Base-by-base conservation (phyloP, 2,329 filamentous ascomycete genomes). In the Juglanconis sp. region DNA sequence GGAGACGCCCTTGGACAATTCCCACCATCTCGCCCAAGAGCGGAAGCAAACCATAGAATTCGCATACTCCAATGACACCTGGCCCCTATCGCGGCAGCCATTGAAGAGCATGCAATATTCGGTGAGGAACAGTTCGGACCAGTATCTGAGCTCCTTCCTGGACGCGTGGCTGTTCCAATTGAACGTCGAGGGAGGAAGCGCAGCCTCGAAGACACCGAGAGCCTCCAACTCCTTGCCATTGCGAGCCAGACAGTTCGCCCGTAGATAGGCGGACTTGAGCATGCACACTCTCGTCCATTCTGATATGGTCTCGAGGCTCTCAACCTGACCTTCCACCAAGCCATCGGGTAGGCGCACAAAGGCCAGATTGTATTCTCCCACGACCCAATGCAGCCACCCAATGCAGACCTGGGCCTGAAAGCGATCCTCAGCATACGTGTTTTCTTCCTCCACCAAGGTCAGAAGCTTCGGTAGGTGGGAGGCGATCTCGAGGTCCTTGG, bases 261-360 rank as follows among this genome's bases (percentile, higher is more conserved):
- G 89, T 53, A 96, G 81, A 70, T 92, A 96, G 52, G 87, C 84
- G 24, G 87, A 86, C 73, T 94, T 96, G 57, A 95, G 79, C 34
- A 89, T 83, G 74, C 91, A 96, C 24, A 95, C 89, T 65, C 86
- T 87, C 2, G 91, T 91, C 92, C 92, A 97, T 69, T 88, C 85
- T 2, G 85, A 83, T 13, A 85, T 74, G 48, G 80, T 77, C 8
- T 79, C 79, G n/a, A 77, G 73, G n/a, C 77, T 76, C 34, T 82
- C 80, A 58, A 87, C 72, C 44, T 78, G 76, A 34, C 83, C 81
- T 49, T 80, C 77, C 51, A 82, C 81, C 54, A 91, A 79, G 64
- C 85, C 83, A 60, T 79, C 80, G 4, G 91, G 90, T 13, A 96
- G 77, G 59, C 79, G 82, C 40, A 77, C 76, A 47, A 84, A 74